Percentiles rank a stretch among this genome's conserved stretches.
Evolutionary conservation across 1,284 basidiomycete species (phyloP).

Genomic region (Gastroboletus turbinatus): DNA sequence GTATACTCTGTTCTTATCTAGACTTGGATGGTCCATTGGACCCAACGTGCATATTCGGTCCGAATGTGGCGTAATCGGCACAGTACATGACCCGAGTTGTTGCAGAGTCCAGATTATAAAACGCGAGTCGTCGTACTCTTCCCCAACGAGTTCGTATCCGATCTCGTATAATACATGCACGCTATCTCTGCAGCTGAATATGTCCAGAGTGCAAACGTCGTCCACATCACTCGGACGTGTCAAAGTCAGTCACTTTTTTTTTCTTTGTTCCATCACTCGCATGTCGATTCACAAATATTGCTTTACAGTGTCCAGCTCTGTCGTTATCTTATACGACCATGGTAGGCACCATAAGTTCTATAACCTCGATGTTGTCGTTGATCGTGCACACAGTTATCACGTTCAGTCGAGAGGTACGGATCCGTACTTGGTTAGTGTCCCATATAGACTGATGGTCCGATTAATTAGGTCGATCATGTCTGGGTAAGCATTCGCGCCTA

Average conservation of each 20-base stretch:
- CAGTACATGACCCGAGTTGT: neutral
- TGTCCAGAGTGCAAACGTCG: neutral
- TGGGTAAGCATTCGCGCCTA: slow-evolving; percentile 12
- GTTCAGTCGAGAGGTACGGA: slow-evolving; percentile 11
- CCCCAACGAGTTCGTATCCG: neutral
- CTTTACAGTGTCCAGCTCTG: neutral
- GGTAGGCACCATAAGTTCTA: neutral
- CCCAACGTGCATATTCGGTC: too few species aligned
- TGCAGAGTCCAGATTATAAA: neutral
- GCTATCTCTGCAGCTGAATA: neutral
- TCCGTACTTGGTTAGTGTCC: neutral
- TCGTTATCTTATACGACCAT: slow-evolving; percentile 11
- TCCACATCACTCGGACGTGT: neutral
- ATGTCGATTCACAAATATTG: neutral
- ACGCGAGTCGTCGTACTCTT: neutral
- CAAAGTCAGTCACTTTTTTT: neutral
- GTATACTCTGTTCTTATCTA: too few species aligned
- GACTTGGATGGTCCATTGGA: too few species aligned
- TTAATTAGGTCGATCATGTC: slow-evolving; percentile 14
- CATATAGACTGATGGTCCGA: neutral
- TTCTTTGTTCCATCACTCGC: neutral
- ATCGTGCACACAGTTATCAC: slow-evolving; percentile 6
- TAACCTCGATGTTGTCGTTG: neutral
- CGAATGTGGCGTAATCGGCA: too few species aligned
- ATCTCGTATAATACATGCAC: neutral